These are phyloP conservation scores for cucumber (Cucumis sativus) DNA, from an alignment of 306 rosid genomes.

Conservation along the genomic window Cucumber_9930_V3 NC_026656.2:9184001-9184500, in stretches of 20 bases:
- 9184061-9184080: slow-evolving; percentile 59
- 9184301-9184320: slow-evolving; percentile 96
- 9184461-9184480: slow-evolving; percentile 11
- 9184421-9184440: slow-evolving; percentile 98
- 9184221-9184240: not conserved
- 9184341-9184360: slow-evolving; percentile 90
- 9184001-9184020: not conserved
- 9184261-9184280: slow-evolving; percentile 55
- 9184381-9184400: slow-evolving; percentile 94
- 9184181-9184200: not conserved
- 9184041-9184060: slow-evolving; percentile 12
- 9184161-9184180: not conserved
- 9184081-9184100: slow-evolving; percentile 91
- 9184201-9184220: not conserved
- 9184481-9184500: slow-evolving; percentile 12
- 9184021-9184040: not conserved
- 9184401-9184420: slow-evolving; percentile 94
- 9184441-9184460: slow-evolving; percentile 56
- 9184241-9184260: slow-evolving; percentile 8
- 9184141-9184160: slow-evolving; percentile 90
- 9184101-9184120: slow-evolving; percentile 79
- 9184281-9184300: slow-evolving; percentile 84
- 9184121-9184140: slow-evolving; percentile 85
- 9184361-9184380: slow-evolving; percentile 97
- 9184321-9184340: slow-evolving; percentile 94